Conservation (phyloP, 2,329 filamentous ascomycete genomes). For the Aspergillus piperis region DNA sequence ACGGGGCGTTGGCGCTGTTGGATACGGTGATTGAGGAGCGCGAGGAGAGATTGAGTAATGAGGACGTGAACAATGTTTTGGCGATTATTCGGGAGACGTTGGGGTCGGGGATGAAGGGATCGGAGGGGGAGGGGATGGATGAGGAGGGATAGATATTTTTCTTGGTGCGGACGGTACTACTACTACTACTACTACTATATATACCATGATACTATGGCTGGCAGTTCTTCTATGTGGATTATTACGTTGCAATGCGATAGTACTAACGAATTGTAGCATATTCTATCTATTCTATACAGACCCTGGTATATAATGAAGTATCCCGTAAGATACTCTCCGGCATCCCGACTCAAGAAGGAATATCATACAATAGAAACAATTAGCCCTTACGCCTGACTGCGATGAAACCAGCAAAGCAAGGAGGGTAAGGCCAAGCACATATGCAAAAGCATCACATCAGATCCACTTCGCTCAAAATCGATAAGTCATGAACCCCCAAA, state of each 20-base stretch:
- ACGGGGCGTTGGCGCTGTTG: slow-evolving; percentile 39
- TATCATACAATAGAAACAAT: neutral
- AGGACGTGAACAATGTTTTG: slow-evolving; percentile 40
- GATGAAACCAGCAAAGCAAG: neutral
- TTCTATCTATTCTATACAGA: slow-evolving; percentile 6
- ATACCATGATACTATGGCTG: neutral
- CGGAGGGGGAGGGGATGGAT: neutral
- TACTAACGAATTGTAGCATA: neutral
- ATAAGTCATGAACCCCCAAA: neutral
- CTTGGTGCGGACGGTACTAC: neutral
- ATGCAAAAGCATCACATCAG: neutral
- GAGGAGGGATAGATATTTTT: neutral
- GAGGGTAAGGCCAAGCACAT: neutral
- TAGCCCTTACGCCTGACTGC: neutral
- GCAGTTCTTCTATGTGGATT: too few relatives aligned
- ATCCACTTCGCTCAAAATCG: slow-evolving; percentile 2
- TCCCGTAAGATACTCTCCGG: neutral
- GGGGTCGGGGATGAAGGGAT: slow-evolving; percentile 9
- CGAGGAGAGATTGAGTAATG: slow-evolving; percentile 42
- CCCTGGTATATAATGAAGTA: slow-evolving; percentile 4
- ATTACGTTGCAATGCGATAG: neutral
- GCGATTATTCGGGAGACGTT: slow-evolving; percentile 39
- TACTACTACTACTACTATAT: neutral
- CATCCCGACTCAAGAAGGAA: neutral
- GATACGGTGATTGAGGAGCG: slow-evolving; percentile 47